Evolutionary conservation across 139 green algal species (phyloP), one percentile per base, ranked within the genome.

Genomic region (Chara braunii): DNA sequence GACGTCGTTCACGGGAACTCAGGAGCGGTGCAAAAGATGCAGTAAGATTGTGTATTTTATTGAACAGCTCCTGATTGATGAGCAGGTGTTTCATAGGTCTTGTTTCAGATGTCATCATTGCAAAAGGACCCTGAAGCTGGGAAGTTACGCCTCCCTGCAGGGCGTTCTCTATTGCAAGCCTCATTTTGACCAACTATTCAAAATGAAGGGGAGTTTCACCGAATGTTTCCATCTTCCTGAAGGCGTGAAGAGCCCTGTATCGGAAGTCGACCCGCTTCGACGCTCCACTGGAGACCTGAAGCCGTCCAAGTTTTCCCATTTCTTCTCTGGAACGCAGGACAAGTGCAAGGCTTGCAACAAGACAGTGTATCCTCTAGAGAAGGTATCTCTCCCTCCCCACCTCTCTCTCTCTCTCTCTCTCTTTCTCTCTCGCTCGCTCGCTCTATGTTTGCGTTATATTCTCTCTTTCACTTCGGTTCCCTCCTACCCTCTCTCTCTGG

Each of bases 91-190:
- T 34, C 63, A 72, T 37, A 72, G 66, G n/a, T n/a, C 60, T 24
- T 72, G 63, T 26, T 72, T 72, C 55, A 71, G 53, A 67, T 68
- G 59, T 54, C 26, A 34, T 31, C 62, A 71, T 42, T 71, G 62
- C 37, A 71, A 71, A 4, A 30, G 14, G 52, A 72, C 51, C 54
- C n/a, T 71, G 26, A 71, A 70, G 62, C 22, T 52, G 32, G 57
- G 57, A 32, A 72, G n/a, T 22, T 72, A 42, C 11, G 55, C 63
- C 14, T 71, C 63, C 26, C 36, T 72, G 12, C 53, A 72, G 14
- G 53, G 53, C 12, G 63, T 72, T 7, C 51, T 71, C 26, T 72
- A 72, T 54, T 72, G 63, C 42, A 72, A 72, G 63, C 63, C 63
- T 24, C 63, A 72, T 24, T 72, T 70, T 37, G 28, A 68, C 53